A percentile compares a stretch with the other conserved stretches of the same genome.
Conservation (phyloP, 192 early-diverging fungal species). For the Coemansia sp. region DNA sequence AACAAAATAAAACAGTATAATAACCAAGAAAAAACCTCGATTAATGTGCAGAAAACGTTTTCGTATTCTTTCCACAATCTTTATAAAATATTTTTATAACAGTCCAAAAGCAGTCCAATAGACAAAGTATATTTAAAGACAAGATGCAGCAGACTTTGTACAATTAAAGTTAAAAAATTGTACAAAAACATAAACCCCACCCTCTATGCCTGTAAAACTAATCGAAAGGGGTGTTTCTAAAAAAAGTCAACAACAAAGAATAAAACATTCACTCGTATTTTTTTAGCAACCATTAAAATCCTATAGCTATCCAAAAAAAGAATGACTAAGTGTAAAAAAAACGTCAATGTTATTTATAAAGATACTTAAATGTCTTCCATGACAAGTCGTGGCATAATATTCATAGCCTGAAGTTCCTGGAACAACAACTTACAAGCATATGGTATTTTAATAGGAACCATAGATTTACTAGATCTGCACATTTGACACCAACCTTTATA, state of each 20-base stretch:
- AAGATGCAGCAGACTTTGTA: too few relatives aligned
- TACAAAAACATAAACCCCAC: too few relatives aligned
- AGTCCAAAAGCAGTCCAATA: too few relatives aligned
- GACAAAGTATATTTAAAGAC: too few relatives aligned
- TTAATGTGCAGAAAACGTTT: background rate
- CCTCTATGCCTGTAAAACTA: too few relatives aligned
- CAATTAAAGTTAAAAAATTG: too few relatives aligned
- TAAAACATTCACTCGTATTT: too few relatives aligned
- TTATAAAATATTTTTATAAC: too few relatives aligned
- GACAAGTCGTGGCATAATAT: conserved; percentile 79
- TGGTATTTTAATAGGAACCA: conserved; percentile 92
- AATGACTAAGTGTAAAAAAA: background rate
- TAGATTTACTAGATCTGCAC: conserved; percentile 80
- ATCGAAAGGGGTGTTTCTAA: too few relatives aligned
- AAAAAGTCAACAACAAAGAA: too few relatives aligned
- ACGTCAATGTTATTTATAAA: background rate
- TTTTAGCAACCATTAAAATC: too few relatives aligned
- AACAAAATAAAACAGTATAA: background rate
- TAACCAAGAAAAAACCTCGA: background rate
- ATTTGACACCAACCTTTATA: conserved; percentile 89
- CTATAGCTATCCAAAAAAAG: background rate
- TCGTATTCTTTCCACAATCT: too few relatives aligned
- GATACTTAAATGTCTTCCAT: conserved; percentile 54
- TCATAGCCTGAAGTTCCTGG: conserved; percentile 98
- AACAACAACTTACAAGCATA: conserved; percentile 97